These are phyloP conservation scores for Cordyceps cicadae DNA, from an alignment of 2,329 filamentous ascomycete genomes.

Conservation along the genomic window DNA sequence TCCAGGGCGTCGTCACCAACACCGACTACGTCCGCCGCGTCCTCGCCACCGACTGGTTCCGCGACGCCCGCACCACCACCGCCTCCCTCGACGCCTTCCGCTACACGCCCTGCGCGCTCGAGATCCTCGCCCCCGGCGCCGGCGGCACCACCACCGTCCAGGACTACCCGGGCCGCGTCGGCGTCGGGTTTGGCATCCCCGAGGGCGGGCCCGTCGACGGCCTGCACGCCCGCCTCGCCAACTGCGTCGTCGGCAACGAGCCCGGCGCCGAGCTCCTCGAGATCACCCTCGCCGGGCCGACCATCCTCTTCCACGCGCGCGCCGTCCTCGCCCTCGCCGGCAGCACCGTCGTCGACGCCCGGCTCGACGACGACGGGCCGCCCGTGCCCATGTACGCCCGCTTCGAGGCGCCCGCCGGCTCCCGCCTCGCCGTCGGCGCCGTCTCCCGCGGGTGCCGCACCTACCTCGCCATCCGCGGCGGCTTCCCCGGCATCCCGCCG, in stretches of 20 bases:
- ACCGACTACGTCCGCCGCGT: conserved; percentile 46
- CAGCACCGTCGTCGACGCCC: conserved; percentile 43
- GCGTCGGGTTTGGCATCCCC: conserved; percentile 49
- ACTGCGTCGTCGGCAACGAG: conserved; percentile 50
- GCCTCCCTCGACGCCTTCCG: conserved; percentile 45
- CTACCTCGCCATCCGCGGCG: conserved; percentile 46
- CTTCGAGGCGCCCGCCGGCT: conserved; percentile 39
- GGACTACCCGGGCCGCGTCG: conserved; percentile 49
- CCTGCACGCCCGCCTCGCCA: conserved; percentile 49
- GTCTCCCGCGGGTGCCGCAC: conserved; percentile 44
- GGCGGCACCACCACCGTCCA: conserved; percentile 45
- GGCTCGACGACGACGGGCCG: conserved; percentile 41
- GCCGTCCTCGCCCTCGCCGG: conserved; percentile 51
- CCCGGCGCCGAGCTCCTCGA: conserved; percentile 46
- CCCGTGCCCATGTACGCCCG: conserved; percentile 47
- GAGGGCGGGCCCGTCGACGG: conserved; percentile 55
- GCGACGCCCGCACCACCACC: conserved; percentile 45
- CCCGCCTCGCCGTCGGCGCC: conserved; percentile 43
- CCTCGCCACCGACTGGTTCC: conserved; percentile 36
- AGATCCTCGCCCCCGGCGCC: conserved; percentile 47
- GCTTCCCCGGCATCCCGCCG: conserved; percentile 35
- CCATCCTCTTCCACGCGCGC: conserved; percentile 44
- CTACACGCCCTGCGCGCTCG: conserved; percentile 42
- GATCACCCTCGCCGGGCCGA: conserved; percentile 52
- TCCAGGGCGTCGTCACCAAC: conserved; percentile 43